Evolutionary conservation across 305 asterid species (phyloP).

Genomic region (Fraxinus paxiana): DNA sequence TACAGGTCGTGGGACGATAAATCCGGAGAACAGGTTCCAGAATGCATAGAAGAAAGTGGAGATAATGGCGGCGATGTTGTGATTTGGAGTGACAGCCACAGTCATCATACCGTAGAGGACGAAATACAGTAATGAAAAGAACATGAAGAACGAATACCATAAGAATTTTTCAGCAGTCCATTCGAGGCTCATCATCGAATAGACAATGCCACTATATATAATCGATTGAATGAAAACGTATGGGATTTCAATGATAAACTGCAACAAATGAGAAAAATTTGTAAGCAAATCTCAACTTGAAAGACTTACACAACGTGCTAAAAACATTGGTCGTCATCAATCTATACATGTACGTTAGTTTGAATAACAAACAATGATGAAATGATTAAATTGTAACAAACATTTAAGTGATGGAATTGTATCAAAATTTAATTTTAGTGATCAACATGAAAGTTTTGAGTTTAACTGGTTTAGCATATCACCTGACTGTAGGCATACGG

Average conservation of each 20-base stretch:
- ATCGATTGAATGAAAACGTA: constrained; percentile 35
- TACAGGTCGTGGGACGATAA: constrained; percentile 53
- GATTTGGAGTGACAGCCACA: constrained; percentile 47
- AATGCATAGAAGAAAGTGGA: constrained; percentile 33
- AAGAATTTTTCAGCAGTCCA: constrained; percentile 45
- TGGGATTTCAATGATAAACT: constrained; percentile 47
- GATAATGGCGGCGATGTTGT: constrained; percentile 38
- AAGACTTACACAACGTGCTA: not conserved
- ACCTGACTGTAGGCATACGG: constrained; percentile 65
- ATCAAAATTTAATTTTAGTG: not conserved
- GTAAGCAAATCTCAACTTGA: not conserved
- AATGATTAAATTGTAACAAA: not conserved
- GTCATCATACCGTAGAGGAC: constrained; percentile 60
- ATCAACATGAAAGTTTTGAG: not conserved
- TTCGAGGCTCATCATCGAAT: constrained; percentile 56
- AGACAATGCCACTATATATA: constrained; percentile 41
- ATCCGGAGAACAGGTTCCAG: constrained; percentile 61
- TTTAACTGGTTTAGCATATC: not conserved
- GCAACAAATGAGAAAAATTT: constrained; percentile 4
- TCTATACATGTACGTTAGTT: not conserved
- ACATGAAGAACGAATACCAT: constrained; percentile 49
- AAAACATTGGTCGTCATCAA: not conserved
- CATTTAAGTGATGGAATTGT: not conserved
- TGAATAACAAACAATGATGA: not conserved
- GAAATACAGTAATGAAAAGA: constrained; percentile 39